A percentile compares a stretch with the other conserved stretches of the same genome.
Evolutionary conservation across 78 protist species (phyloP).

Genomic region (Dictyostelium discoideum): DNA sequence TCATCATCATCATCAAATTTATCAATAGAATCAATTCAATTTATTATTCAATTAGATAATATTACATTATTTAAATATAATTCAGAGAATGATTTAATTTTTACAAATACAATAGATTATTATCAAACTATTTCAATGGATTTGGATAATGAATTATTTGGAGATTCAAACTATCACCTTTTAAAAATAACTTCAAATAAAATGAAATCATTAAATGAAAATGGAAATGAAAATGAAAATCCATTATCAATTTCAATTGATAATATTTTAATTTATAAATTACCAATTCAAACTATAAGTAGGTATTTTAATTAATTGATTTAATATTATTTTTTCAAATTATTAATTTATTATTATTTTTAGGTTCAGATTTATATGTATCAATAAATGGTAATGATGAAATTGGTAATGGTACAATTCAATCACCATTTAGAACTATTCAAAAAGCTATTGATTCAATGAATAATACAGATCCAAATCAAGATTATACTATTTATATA

Average conservation of each 20-base stretch:
- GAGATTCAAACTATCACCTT: background rate
- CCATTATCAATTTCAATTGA: background rate
- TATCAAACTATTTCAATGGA: background rate
- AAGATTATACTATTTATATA: background rate
- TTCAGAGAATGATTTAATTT: background rate
- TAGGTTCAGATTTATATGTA: constrained; percentile 25
- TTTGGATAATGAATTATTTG: background rate
- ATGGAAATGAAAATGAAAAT: background rate
- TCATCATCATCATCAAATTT: background rate
- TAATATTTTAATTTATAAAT: constrained; percentile 6
- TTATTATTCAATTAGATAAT: background rate
- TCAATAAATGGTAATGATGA: constrained; percentile 24
- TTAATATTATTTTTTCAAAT: background rate
- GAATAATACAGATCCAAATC: background rate
- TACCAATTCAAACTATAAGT: background rate
- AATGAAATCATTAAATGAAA: background rate
- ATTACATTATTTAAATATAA: background rate
- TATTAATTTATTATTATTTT: background rate
- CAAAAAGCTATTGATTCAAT: constrained; percentile 7
- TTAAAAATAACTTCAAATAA: background rate
- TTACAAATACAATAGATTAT: background rate
- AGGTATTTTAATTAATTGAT: background rate
- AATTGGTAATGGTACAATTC: constrained; percentile 13
- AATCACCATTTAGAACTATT: constrained; percentile 19
- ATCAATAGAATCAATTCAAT: background rate